Evolutionary conservation across 495 filamentous ascomycete species (phyloP).

Genomic region (Umbilicaria muhlenbergii): DNA sequence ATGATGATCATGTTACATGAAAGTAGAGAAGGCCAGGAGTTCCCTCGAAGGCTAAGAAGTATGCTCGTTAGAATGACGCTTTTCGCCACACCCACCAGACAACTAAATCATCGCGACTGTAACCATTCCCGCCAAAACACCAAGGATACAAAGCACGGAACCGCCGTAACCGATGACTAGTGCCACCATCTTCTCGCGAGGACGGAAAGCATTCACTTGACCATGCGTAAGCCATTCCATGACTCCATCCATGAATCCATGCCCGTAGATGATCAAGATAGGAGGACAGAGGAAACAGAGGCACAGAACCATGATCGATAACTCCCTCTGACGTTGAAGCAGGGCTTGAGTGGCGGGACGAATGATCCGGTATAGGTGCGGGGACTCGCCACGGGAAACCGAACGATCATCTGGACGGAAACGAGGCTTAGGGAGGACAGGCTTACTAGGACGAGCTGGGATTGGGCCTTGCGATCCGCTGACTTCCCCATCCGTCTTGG

Average conservation of each 20-base stretch:
- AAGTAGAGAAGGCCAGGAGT: no score
- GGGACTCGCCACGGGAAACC: slow-evolving; percentile 5
- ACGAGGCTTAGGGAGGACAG: neutral
- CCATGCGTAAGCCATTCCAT: slow-evolving; percentile 7
- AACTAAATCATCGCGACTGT: no score
- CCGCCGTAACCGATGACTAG: neutral
- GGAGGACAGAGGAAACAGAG: neutral
- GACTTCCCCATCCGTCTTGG: no score
- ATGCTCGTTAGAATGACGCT: no score
- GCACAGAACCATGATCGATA: neutral
- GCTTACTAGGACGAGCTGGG: neutral
- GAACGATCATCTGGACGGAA: neutral
- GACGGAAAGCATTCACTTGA: slow-evolving; percentile 1
- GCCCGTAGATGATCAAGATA: slow-evolving; percentile 1
- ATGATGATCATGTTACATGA: no score
- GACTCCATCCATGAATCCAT: slow-evolving; percentile 7
- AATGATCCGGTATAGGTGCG: slow-evolving; percentile 1
- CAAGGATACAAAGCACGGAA: no score
- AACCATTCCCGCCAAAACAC: no score
- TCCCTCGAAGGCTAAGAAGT: no score
- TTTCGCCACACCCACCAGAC: no score
- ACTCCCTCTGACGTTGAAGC: neutral
- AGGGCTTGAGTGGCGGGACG: neutral
- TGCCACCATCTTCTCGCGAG: slow-evolving; percentile 4
- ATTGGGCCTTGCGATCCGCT: no score